Percentiles rank a stretch among this genome's conserved stretches.
Evolutionary conservation across 1,139 yeast genomes (phyloP).

Genomic region (Taphrina communis): DNA sequence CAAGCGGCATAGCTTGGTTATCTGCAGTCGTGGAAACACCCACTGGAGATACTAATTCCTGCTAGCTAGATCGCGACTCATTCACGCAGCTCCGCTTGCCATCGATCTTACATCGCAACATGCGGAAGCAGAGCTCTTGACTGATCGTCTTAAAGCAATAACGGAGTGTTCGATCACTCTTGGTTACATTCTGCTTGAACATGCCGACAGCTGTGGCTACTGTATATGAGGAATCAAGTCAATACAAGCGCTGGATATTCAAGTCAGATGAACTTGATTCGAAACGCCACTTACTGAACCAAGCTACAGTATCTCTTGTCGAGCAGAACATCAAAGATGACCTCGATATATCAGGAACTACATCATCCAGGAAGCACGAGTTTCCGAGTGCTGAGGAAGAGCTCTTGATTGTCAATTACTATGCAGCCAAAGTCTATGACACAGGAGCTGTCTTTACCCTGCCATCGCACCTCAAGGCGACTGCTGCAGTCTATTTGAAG

Average conservation of each 20-base stretch:
- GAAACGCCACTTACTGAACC: conserved; percentile 59
- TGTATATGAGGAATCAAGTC: conserved; percentile 81
- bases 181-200: too few relatives aligned
- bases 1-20: too few relatives aligned
- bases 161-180: too few relatives aligned
- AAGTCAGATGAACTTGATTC: conserved; percentile 62
- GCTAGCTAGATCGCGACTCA: too few relatives aligned
- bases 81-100: too few relatives aligned
- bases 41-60: too few relatives aligned
- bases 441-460: conserved; percentile 47
- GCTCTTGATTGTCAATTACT: conserved; percentile 51
- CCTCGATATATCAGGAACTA: conserved; percentile 51
- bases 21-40: too few relatives aligned
- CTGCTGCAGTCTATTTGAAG: conserved; percentile 82
- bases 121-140: too few relatives aligned
- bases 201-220: conserved; percentile 35
- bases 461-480: conserved; percentile 63
- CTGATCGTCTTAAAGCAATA: too few relatives aligned
- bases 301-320: conserved; percentile 59
- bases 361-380: conserved; percentile 49
- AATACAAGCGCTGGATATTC: conserved; percentile 84
- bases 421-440: conserved; percentile 30
- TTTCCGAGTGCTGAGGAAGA: conserved; percentile 52
- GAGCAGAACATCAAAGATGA: conserved; percentile 49
- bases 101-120: too few relatives aligned